These are phyloP conservation scores for Leptosphaerulina australis DNA, from an alignment of 2,329 filamentous ascomycete genomes.

Conservation along the genomic window DNA sequence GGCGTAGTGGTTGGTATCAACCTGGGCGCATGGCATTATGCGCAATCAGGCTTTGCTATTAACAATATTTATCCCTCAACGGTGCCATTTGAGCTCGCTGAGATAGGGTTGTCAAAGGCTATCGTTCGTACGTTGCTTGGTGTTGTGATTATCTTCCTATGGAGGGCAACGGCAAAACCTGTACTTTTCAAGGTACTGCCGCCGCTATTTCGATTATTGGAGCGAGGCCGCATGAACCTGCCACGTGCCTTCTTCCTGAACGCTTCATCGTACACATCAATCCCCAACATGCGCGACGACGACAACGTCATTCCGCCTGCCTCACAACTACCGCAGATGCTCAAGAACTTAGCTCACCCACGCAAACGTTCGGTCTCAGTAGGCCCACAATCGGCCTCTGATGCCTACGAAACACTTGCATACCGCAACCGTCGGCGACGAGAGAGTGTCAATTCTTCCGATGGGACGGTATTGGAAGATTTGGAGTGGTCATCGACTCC, in stretches of 20 bases:
- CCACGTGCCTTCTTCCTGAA: conserved; percentile 90
- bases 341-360: conserved; percentile 81
- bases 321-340: conserved; percentile 82
- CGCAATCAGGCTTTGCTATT: conserved; percentile 61
- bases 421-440: conserved; percentile 76
- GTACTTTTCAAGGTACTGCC: conserved; percentile 77
- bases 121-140: conserved; percentile 75
- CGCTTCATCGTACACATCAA: conserved; percentile 86
- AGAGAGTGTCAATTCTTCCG: conserved; percentile 61
- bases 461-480: conserved; percentile 39
- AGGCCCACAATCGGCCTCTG: conserved; percentile 92
- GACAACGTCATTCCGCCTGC: conserved; percentile 91
- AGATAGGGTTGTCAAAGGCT: conserved; percentile 69
- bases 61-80: conserved; percentile 62
- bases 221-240: conserved; percentile 76
- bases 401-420: conserved; percentile 93
- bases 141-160: conserved; percentile 82
- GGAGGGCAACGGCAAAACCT: conserved; percentile 90
- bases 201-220: conserved; percentile 84
- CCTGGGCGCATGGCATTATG: conserved; percentile 82
- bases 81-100: conserved; percentile 68
- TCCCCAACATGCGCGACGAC: conserved; percentile 73
- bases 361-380: conserved; percentile 84
- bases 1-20: conserved; percentile 87
- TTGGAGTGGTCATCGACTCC: conserved; percentile 30